phyloP scores from a whole-genome alignment of 2,329 filamentous ascomycete species.

The Colletotrichum tanaceti region DNA sequence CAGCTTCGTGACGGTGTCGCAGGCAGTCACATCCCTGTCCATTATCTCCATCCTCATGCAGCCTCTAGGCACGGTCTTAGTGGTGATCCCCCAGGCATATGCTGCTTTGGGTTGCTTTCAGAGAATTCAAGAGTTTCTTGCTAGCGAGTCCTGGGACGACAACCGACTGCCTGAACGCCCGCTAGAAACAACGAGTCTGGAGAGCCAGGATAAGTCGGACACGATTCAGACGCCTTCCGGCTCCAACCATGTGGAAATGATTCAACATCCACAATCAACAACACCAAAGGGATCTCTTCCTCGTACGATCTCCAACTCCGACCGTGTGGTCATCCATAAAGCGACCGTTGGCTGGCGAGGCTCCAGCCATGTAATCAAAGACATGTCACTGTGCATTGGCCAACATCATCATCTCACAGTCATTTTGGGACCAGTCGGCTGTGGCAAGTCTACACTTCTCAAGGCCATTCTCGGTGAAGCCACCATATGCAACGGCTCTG shows the following conservation, averaged over 20 bases:
- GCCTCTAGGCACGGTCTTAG: constrained; percentile 36
- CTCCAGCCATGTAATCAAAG: constrained; percentile 20
- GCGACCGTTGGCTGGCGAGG: constrained; percentile 24
- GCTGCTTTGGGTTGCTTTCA: constrained; percentile 43
- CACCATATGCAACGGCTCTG: constrained; percentile 42
- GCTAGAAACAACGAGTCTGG: constrained; percentile 26
- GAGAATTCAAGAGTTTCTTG: constrained; percentile 45
- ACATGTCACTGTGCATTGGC: constrained; percentile 25
- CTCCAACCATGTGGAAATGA: constrained; percentile 17
- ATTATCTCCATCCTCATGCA: constrained; percentile 28
- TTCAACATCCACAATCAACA: constrained; percentile 22
- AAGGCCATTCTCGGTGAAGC: constrained; percentile 54
- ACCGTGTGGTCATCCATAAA: constrained; percentile 25
- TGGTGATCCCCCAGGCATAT: constrained; percentile 42
- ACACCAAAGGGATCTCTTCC: constrained; percentile 21
- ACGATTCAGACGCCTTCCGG: constrained; percentile 13
- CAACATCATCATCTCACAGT: constrained; percentile 41
- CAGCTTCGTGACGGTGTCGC: constrained; percentile 18
- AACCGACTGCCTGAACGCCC: constrained; percentile 23
- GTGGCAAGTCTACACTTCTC: constrained; percentile 57
- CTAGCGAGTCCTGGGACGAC: constrained; percentile 26
- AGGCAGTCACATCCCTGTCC: constrained; percentile 25
- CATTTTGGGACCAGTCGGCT: constrained; percentile 55
- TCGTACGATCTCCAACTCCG: constrained; percentile 25
- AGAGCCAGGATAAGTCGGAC: constrained; percentile 17